These are phyloP conservation scores for Pseudofabraea citricarpa DNA, from an alignment of 2,329 filamentous ascomycete genomes.

Conservation along the genomic window DNA sequence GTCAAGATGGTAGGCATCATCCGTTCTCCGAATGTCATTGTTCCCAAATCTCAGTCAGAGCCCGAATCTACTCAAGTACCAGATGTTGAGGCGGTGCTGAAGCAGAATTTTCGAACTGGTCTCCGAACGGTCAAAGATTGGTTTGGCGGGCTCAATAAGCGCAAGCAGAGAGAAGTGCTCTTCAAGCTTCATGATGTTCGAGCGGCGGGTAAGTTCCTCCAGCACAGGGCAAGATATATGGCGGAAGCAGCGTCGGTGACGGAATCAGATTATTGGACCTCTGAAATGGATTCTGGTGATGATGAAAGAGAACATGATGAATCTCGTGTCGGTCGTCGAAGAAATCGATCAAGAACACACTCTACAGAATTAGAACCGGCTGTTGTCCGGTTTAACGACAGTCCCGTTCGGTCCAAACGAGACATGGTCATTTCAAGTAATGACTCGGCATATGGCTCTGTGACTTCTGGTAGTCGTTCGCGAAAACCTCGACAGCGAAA, in stretches of 20 bases:
- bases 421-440: neutral
- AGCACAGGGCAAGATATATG: too few relatives aligned
- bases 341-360: neutral
- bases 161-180: neutral
- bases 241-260: neutral
- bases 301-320: neutral
- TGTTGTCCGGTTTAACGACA: neutral
- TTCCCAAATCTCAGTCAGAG: neutral
- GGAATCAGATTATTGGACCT: constrained; percentile 1
- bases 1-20: constrained; percentile 10
- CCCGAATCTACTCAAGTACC: neutral
- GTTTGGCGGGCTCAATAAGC: neutral
- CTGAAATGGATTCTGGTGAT: neutral
- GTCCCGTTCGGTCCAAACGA: too few relatives aligned
- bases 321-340: neutral
- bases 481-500: neutral
- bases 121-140: neutral
- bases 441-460: neutral
- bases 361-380: neutral
- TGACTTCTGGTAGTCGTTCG: neutral
- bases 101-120: neutral
- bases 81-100: neutral
- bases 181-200: neutral
- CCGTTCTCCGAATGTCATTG: constrained; percentile 1
- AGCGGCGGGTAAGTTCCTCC: neutral